Evolutionary conservation across 768 basidiomycete species (phyloP).

Genomic region (Boletus huronensis): DNA sequence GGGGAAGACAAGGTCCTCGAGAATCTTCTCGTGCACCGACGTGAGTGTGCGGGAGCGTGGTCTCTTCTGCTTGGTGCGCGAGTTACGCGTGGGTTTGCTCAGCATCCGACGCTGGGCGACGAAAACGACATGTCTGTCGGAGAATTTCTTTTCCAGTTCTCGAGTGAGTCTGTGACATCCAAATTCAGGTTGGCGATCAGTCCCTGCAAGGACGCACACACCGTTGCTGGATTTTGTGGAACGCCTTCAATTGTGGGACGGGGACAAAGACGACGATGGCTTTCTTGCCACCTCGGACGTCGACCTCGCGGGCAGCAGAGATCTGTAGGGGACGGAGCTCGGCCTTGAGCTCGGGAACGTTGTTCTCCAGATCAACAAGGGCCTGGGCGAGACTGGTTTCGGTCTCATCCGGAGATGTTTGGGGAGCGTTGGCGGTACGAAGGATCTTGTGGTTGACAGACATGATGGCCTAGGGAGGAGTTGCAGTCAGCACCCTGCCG

Average conservation of each 20-base stretch:
- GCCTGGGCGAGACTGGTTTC: constrained; percentile 94
- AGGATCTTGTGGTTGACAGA: constrained; percentile 85
- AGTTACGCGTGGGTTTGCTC: constrained; percentile 93
- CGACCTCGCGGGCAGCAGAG: constrained; percentile 97
- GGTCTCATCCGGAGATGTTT: constrained; percentile 82
- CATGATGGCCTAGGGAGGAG: constrained; percentile 43
- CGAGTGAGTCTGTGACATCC: constrained; percentile 74
- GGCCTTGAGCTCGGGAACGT: constrained; percentile 95
- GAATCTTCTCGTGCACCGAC: constrained; percentile 94
- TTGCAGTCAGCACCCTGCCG: constrained; percentile 43
- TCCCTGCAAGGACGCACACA: constrained; percentile 28
- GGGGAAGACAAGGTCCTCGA: constrained; percentile 98
- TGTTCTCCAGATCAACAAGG: constrained; percentile 95
- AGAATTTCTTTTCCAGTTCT: constrained; percentile 99
- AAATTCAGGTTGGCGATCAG: constrained; percentile 6
- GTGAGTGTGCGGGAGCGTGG: constrained; percentile 97
- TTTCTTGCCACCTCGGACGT: constrained; percentile 99
- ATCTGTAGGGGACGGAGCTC: constrained; percentile 96
- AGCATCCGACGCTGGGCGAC: constrained; percentile 98
- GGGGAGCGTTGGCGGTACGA: constrained; percentile 94
- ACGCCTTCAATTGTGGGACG: constrained; percentile 95
- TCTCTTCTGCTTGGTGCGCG: constrained; percentile 92
- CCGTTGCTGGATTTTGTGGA: constrained; percentile 97
- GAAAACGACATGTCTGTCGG: constrained; percentile 98
- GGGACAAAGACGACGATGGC: constrained; percentile 99